A percentile compares a stretch with the other conserved stretches of the same genome.
Conservation (phyloP, 768 basidiomycete species). For the Pisolithus tinctorius region DNA sequence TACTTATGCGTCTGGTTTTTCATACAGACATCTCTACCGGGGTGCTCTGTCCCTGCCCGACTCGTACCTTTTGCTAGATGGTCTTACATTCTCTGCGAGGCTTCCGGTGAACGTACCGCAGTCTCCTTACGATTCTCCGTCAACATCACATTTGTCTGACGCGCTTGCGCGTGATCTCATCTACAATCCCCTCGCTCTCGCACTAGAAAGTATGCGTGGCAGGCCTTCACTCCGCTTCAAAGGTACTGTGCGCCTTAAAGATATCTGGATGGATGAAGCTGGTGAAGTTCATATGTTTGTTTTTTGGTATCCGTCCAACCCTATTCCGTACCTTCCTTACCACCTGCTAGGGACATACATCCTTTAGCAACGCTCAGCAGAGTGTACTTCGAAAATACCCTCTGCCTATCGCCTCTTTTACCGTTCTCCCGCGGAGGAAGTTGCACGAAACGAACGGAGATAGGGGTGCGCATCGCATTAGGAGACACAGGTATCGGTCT, state of each 20-base stretch:
- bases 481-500: constrained; percentile 55
- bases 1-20: neutral
- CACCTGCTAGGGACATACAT: constrained; percentile 54
- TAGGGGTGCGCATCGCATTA: constrained; percentile 61
- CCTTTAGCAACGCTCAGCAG: constrained; percentile 53
- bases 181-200: constrained; percentile 62
- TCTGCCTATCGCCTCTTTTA: constrained; percentile 44
- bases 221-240: constrained; percentile 55
- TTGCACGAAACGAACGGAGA: constrained; percentile 32
- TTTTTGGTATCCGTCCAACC: constrained; percentile 27
- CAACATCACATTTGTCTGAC: constrained; percentile 19
- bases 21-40: constrained; percentile 60
- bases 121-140: constrained; percentile 24
- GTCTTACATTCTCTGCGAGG: constrained; percentile 58
- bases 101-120: constrained; percentile 27
- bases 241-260: constrained; percentile 44
- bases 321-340: neutral
- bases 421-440: constrained; percentile 15
- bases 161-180: constrained; percentile 35
- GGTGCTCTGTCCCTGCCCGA: constrained; percentile 70
- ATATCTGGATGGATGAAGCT: constrained; percentile 55
- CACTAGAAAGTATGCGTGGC: constrained; percentile 77
- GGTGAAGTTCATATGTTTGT: constrained; percentile 45
- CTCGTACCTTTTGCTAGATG: constrained; percentile 65
- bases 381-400: constrained; percentile 64